Percentiles rank a stretch among this genome's conserved stretches.
Evolutionary conservation across 2,329 filamentous ascomycete genomes (phyloP).

Genomic region (Aureobasidium vineae): DNA sequence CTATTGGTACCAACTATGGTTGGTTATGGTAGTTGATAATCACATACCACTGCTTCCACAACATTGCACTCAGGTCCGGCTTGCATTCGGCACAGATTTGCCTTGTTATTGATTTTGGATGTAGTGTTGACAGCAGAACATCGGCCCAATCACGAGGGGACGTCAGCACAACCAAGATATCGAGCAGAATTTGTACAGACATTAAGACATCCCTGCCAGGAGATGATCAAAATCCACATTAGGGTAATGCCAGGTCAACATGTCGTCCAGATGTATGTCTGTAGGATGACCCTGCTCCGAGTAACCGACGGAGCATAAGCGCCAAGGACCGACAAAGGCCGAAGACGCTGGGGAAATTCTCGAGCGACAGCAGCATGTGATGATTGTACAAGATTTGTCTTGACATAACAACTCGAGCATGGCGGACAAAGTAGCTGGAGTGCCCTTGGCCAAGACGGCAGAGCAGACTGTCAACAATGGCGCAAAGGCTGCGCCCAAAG

Average conservation of each 20-base stretch:
- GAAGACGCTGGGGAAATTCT: slow-evolving; percentile 16
- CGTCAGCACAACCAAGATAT: too few relatives aligned
- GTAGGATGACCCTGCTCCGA: neutral
- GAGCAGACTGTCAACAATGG: slow-evolving; percentile 13
- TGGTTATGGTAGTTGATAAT: neutral
- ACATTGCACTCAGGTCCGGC: too few relatives aligned
- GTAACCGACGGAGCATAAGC: neutral
- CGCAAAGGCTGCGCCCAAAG: slow-evolving; percentile 14
- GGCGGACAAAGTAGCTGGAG: slow-evolving; percentile 14
- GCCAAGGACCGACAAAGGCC: slow-evolving; percentile 11
- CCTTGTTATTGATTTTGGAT: too few relatives aligned
- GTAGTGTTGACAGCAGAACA: too few relatives aligned
- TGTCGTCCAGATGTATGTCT: neutral
- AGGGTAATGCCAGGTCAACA: neutral
- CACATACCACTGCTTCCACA: neutral
- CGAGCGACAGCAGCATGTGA: slow-evolving; percentile 20
- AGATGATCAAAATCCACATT: neutral
- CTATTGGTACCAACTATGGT: neutral
- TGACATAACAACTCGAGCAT: neutral
- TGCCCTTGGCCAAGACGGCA: slow-evolving; percentile 6
- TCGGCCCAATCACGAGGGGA: too few relatives aligned
- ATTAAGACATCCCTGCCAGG: too few relatives aligned
- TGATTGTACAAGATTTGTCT: neutral
- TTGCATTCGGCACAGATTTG: too few relatives aligned
- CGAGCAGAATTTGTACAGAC: too few relatives aligned